Conservation (phyloP, 768 basidiomycete genomes). For the Tylopilus felleus region DNA sequence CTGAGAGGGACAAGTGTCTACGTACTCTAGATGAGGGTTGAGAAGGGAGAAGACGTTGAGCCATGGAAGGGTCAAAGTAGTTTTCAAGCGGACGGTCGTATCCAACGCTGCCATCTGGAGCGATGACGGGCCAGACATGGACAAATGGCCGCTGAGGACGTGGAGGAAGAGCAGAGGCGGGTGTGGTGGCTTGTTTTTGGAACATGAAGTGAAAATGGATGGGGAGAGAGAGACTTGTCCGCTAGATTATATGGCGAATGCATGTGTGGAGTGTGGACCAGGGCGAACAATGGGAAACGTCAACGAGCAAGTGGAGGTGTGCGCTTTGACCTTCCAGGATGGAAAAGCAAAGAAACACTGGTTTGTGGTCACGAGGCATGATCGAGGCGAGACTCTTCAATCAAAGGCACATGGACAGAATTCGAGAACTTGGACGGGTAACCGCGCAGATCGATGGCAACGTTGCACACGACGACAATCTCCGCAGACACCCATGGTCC, state of each 20-base stretch:
- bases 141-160: conserved; percentile 14
- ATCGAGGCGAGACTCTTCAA: too few species aligned
- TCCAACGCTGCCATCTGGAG: conserved; percentile 14
- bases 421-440: conserved; percentile 6
- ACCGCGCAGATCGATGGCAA: neutral
- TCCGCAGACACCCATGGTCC: conserved; percentile 7
- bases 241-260: conserved; percentile 14
- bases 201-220: conserved; percentile 12
- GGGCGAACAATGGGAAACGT: conserved; percentile 12
- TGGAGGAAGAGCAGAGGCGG: conserved; percentile 10
- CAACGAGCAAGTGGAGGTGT: neutral
- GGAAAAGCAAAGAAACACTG: conserved; percentile 9
- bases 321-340: conserved; percentile 12
- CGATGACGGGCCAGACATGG: conserved; percentile 6
- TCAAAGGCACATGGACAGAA: neutral
- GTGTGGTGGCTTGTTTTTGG: neutral
- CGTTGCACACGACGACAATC: conserved; percentile 17
- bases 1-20: neutral
- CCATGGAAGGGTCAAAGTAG: conserved; percentile 25
- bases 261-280: conserved; percentile 23
- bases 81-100: conserved; percentile 26
- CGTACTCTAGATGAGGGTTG: conserved; percentile 17
- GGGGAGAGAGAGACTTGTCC: neutral
- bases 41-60: conserved; percentile 12
- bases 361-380: conserved; percentile 15